Conservation (phyloP, 176 grass and related monocot species). For the Oryza rufipogon region DNA sequence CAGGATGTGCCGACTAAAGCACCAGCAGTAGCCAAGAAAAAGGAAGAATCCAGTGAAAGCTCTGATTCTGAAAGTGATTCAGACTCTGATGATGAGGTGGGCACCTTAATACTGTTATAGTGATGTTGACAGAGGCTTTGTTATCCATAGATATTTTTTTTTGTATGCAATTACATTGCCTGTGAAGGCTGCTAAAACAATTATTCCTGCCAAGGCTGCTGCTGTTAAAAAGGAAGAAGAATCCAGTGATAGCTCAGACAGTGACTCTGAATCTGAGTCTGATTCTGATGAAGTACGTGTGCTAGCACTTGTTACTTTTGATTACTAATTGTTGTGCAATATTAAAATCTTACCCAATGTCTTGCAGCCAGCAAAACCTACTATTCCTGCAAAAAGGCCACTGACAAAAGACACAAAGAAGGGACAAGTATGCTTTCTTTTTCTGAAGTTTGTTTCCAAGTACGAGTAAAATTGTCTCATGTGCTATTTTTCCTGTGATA, state of each 20-base stretch:
- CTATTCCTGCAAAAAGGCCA: constrained; percentile 38
- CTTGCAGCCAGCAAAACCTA: constrained; percentile 48
- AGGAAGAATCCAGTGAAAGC: constrained; percentile 48
- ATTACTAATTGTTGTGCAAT: not conserved
- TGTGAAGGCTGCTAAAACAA: constrained; percentile 30
- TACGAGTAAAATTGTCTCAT: constrained; percentile 2
- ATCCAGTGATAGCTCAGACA: constrained; percentile 56
- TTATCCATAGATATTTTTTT: not conserved
- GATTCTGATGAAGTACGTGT: constrained; percentile 49
- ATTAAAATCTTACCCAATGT: not conserved
- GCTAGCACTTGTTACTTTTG: not conserved
- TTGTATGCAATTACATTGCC: not conserved
- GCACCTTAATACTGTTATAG: not conserved
- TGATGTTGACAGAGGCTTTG: not conserved
- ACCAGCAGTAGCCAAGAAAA: constrained; percentile 32
- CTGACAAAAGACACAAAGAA: constrained; percentile 37
- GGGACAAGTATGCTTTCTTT: constrained; percentile 42
- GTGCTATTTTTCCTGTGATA: not conserved
- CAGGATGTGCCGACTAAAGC: constrained; percentile 34
- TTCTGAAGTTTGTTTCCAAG: constrained; percentile 24
- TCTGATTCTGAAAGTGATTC: constrained; percentile 51
- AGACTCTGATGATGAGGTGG: constrained; percentile 47
- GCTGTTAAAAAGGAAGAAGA: constrained; percentile 46
- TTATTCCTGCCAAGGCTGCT: constrained; percentile 34
- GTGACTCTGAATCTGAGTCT: constrained; percentile 42